Evolutionary conservation across 202 grass and related monocot species (phyloP).

Genomic region (Carex sylvatica): DNA sequence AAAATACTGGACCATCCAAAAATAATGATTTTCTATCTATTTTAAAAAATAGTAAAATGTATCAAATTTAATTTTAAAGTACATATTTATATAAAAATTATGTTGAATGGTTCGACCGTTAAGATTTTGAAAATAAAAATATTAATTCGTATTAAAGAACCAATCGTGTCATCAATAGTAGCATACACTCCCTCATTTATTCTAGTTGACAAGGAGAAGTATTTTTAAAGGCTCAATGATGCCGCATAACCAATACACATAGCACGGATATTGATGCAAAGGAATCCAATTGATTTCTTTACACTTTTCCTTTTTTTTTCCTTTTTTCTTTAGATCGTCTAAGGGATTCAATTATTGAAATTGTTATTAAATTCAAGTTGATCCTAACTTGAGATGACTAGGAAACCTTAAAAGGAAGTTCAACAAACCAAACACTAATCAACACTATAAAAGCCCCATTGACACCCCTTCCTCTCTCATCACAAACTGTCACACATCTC

Average conservation of each 20-base stretch:
- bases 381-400: slow-evolving; percentile 16
- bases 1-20: no score
- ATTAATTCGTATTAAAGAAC: no score
- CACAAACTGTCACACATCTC: neutral
- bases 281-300: neutral
- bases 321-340: slow-evolving; percentile 1
- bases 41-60: no score
- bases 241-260: neutral
- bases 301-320: neutral
- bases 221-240: neutral
- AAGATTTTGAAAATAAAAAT: no score
- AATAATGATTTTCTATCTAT: no score
- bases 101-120: no score
- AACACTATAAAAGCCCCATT: slow-evolving; percentile 32
- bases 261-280: slow-evolving; percentile 4
- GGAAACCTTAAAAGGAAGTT: neutral
- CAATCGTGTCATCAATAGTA: no score
- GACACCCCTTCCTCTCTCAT: slow-evolving; percentile 14
- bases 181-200: neutral
- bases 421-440: slow-evolving; percentile 16
- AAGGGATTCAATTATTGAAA: neutral
- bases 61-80: no score
- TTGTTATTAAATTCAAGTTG: slow-evolving; percentile 3
- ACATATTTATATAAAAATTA: no score
- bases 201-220: no score